phyloP scores from a whole-genome alignment of 2,329 filamentous ascomycete genomes.

The Trichocomaceae sp. region DNA sequence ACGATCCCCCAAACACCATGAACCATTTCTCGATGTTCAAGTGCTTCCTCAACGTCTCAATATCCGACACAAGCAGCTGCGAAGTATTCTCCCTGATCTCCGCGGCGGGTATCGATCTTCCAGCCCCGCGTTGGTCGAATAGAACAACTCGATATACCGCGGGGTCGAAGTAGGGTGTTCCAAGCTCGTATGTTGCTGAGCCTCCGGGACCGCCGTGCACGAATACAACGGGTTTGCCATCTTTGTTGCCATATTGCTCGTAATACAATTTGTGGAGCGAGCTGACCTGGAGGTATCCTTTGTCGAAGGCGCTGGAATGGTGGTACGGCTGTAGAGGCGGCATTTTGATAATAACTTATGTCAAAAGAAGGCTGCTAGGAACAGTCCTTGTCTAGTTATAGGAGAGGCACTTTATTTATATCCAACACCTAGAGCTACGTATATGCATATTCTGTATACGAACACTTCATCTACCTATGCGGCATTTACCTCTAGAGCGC shows the following conservation, averaged over 20 bases:
- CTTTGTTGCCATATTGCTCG: constrained; percentile 33
- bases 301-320: constrained; percentile 23
- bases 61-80: constrained; percentile 39
- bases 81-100: constrained; percentile 43
- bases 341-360: too few relatives aligned
- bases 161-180: constrained; percentile 42
- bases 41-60: constrained; percentile 41
- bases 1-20: constrained; percentile 44
- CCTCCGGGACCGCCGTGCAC: constrained; percentile 37
- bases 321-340: neutral
- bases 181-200: constrained; percentile 27
- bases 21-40: constrained; percentile 40
- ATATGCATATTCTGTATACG: too few relatives aligned
- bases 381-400: too few relatives aligned
- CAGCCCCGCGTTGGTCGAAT: constrained; percentile 38
- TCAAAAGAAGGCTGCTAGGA: too few relatives aligned
- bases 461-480: too few relatives aligned
- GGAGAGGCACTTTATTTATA: too few relatives aligned
- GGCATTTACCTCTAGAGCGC: too few relatives aligned
- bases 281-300: constrained; percentile 27
- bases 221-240: constrained; percentile 37
- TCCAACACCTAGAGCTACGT: too few relatives aligned
- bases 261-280: constrained; percentile 32
- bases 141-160: constrained; percentile 40
- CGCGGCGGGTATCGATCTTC: constrained; percentile 38